phyloP scores from a whole-genome alignment of 2,329 filamentous ascomycete genomes.

The Penicillium sp. region DNA sequence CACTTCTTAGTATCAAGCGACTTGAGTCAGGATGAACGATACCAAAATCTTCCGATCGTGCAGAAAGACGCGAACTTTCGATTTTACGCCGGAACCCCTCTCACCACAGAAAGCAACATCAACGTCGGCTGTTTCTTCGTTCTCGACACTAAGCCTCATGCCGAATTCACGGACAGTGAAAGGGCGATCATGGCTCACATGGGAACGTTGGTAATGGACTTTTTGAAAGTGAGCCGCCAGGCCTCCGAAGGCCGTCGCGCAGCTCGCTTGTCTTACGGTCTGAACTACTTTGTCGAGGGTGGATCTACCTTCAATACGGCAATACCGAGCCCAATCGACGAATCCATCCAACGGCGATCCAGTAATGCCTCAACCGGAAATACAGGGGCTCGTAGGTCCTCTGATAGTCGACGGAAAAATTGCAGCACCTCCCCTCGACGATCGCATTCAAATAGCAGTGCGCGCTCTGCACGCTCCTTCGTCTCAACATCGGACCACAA shows the following conservation, averaged over 20 bases:
- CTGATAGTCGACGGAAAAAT: slow-evolving; percentile 14
- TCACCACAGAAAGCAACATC: slow-evolving; percentile 41
- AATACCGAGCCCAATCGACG: slow-evolving; percentile 1
- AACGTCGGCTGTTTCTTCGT: slow-evolving; percentile 50
- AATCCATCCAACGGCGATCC: not conserved
- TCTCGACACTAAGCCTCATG: slow-evolving; percentile 55
- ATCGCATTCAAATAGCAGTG: slow-evolving; percentile 26
- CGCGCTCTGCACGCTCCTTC: slow-evolving; percentile 15
- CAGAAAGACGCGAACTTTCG: slow-evolving; percentile 32
- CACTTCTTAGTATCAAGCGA: slow-evolving; percentile 32
- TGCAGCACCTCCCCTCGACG: slow-evolving; percentile 7
- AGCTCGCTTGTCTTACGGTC: slow-evolving; percentile 54
- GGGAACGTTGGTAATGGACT: slow-evolving; percentile 56
- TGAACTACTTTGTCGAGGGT: slow-evolving; percentile 55
- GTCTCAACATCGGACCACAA: slow-evolving; percentile 15
- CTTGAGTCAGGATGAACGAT: slow-evolving; percentile 34
- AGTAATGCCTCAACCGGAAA: not conserved
- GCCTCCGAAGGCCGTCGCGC: slow-evolving; percentile 52
- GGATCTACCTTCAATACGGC: slow-evolving; percentile 32
- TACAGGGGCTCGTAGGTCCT: not conserved
- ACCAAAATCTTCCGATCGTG: slow-evolving; percentile 38
- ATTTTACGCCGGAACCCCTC: slow-evolving; percentile 59
- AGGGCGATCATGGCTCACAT: slow-evolving; percentile 58
- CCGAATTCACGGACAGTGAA: slow-evolving; percentile 40
- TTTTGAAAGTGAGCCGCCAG: slow-evolving; percentile 56